Conservation (phyloP, 1,284 basidiomycete species). For the Malassezia cuniculi region DNA sequence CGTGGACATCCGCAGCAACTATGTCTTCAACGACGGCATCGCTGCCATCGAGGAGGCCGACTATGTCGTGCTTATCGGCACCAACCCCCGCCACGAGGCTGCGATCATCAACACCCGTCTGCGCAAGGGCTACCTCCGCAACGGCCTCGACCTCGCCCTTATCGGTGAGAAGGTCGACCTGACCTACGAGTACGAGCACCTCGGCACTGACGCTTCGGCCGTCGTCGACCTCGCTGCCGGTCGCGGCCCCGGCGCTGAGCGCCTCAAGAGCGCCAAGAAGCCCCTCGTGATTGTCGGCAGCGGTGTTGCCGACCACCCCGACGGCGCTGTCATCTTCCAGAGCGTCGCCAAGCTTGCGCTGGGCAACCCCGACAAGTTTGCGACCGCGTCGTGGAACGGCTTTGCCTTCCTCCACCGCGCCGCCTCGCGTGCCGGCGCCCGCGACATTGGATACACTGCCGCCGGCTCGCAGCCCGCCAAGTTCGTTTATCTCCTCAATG, state of each 20-base stretch:
- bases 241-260: conserved; percentile 67
- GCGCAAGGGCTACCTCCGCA: conserved; percentile 82
- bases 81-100: conserved; percentile 93
- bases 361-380: conserved; percentile 52
- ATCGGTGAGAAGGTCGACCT: conserved; percentile 85
- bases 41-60: conserved; percentile 84
- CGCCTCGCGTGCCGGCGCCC: conserved; percentile 86
- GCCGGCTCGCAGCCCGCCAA: conserved; percentile 74
- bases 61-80: conserved; percentile 82
- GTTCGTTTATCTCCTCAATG: conserved; percentile 92
- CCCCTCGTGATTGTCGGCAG: conserved; percentile 89
- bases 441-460: conserved; percentile 84
- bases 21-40: conserved; percentile 92
- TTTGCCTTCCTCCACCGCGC: conserved; percentile 79
- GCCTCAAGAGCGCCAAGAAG: conserved; percentile 80
- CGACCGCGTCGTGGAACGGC: conserved; percentile 89
- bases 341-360: conserved; percentile 69
- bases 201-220: conserved; percentile 68
- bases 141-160: conserved; percentile 68
- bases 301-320: conserved; percentile 70
- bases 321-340: conserved; percentile 68
- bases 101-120: conserved; percentile 94
- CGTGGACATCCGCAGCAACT: conserved; percentile 86
- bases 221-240: conserved; percentile 61
- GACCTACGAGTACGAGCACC: conserved; percentile 81